Percentiles rank a stretch among this genome's conserved stretches.
Evolutionary conservation across 768 basidiomycete species (phyloP).

Genomic region (Nidula microcarpa): DNA sequence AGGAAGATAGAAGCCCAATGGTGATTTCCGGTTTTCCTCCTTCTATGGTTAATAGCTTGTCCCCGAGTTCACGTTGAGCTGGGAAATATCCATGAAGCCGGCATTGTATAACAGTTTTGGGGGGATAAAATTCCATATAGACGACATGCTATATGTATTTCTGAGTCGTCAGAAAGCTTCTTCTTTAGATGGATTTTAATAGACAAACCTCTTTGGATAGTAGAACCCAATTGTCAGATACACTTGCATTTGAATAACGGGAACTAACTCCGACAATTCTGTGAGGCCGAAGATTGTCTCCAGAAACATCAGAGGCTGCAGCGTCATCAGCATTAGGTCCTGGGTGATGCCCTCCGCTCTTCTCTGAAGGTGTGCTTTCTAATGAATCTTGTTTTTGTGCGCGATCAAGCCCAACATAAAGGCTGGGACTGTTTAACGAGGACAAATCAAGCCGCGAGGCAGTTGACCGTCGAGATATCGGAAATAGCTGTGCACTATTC

Average conservation of each 20-base stretch:
- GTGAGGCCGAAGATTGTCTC: neutral
- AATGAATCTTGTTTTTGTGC: neutral
- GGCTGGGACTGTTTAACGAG: neutral
- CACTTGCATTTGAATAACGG: neutral
- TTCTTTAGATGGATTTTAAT: neutral
- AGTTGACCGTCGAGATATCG: neutral
- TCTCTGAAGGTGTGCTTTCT: neutral
- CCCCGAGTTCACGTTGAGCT: neutral
- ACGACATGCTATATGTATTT: neutral
- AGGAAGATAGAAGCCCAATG: neutral
- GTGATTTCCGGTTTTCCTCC: neutral
- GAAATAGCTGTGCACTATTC: neutral
- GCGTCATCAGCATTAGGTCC: neutral
- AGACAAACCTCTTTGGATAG: neutral
- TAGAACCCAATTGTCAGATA: neutral
- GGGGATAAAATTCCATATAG: neutral
- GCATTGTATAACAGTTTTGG: neutral
- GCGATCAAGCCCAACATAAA: neutral
- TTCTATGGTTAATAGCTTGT: neutral
- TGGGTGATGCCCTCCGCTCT: neutral
- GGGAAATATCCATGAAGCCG: neutral
- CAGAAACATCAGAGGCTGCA: neutral
- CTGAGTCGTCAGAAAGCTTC: neutral
- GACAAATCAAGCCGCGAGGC: neutral
- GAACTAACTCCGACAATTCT: neutral